Evolutionary conservation across 2,329 filamentous ascomycete genomes (phyloP), one percentile per base, ranked within the genome.

Genomic region (Aspergillus sp.): DNA sequence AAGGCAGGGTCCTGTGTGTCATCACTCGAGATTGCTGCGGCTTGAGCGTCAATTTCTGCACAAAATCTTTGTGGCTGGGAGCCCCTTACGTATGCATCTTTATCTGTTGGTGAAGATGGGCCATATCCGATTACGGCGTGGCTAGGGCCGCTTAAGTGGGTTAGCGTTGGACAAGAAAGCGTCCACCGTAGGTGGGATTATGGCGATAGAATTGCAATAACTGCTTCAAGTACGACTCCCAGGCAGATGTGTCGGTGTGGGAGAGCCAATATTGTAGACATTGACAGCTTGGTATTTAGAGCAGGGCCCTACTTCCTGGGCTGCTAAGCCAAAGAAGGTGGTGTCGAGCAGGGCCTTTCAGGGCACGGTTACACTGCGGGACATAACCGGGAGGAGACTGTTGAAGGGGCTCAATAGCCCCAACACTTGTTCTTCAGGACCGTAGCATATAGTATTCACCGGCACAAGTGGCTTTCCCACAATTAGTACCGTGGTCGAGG

Each of bases 371-470:
- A n/a, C 15, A 39, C 48, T 30, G 19, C 52, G 36, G 3, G 28
- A 19, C 9, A 2, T 5, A 50, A 49, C 17, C 17, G 45, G 25
- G 25, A 17, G 9, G 15, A 59, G 38, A 13, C 32, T 39, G n/a
- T 36, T 23, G 19, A 59, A 50, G 41, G 41, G 41, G n/a, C 19
- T 17, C n/a, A 59, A 15, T 13, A 36, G 17, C 23, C 23, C 4
- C 7, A 49, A 17, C 2, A 30, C 30, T 17, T 49, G 13, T 15
- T 38, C 51, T 17, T 38, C 4, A 4, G 43, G 57, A 12, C 57
- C 57, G 41, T 28, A 25, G 51, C 55, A 59, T 6, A 55, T 52
- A 17, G 43, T 30, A 21, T 55, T 55, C 5, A 51, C 41, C 4
- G 55, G 19, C 6, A 59, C 41, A 2, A 30, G 17, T 2, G 57